These are phyloP conservation scores for Coprinellus aureogranulatus DNA, from an alignment of 768 basidiomycete genomes.

Conservation along the genomic window DNA sequence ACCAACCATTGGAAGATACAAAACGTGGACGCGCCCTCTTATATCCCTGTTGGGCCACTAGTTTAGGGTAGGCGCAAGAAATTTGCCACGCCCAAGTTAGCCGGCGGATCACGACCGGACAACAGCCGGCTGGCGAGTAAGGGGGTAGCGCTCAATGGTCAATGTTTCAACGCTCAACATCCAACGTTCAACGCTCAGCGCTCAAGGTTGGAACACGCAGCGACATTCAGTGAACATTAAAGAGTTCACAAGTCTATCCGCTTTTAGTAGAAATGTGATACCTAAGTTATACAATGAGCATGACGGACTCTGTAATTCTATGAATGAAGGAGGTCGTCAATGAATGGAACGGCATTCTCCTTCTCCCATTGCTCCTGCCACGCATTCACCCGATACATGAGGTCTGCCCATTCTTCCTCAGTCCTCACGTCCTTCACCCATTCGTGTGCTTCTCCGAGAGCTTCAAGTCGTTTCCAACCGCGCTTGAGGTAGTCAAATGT, in stretches of 20 bases:
- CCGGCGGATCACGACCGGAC: conserved; percentile 1
- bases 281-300: too few species aligned
- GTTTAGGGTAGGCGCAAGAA: conserved; percentile 34
- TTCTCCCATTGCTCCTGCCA: conserved; percentile 57
- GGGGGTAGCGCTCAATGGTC: too few species aligned
- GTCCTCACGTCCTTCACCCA: conserved; percentile 52
- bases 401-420: conserved; percentile 49
- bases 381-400: conserved; percentile 45
- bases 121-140: too few species aligned
- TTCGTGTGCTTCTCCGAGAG: conserved; percentile 32
- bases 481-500: conserved; percentile 32
- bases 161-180: too few species aligned
- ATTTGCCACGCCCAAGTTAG: background rate
- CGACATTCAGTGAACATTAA: too few species aligned
- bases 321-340: conserved; percentile 17
- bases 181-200: too few species aligned
- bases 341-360: conserved; percentile 22
- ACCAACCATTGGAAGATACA: conserved; percentile 34
- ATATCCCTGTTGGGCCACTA: conserved; percentile 22
- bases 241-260: too few species aligned
- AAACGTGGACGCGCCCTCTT: conserved; percentile 18
- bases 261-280: too few species aligned
- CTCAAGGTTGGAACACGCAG: too few species aligned
- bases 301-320: background rate
- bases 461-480: conserved; percentile 47